Base-by-base conservation (phyloP, 2,329 filamentous ascomycete genomes). In the Aspergillus pseudoterreus region DNA sequence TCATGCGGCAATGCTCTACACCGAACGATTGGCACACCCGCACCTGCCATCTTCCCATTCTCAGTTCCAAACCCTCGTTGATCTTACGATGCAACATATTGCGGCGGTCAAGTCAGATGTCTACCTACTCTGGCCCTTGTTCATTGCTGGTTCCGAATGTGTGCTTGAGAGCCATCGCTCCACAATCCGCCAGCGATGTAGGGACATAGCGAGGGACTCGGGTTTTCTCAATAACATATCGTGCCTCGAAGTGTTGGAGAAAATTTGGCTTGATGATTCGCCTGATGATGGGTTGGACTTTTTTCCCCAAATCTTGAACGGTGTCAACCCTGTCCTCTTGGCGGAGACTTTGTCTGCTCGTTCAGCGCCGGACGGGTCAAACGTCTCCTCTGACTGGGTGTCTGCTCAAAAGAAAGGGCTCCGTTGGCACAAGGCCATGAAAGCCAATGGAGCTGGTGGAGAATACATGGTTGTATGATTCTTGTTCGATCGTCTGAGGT, bases 151-250 rank as follows among this genome's bases (percentile, higher is more conserved):
- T 17, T 91, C 89, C 19, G 92, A 96, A 74, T 95, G 90, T 63
- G 86, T 94, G 56, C 87, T 90, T 58, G 84, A 88, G 63, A 77
- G 85, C 46, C 88, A 96, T 64, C 87, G 92, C 57, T 82, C 83
- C 51, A 83, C 92, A 52, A 87, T 96, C 47, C 84, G 91, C 48
- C 80, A 83, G 58, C 86, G 91, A 61, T 95, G 90, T 72, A 80
- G 85, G 42, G 90, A 92, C 65, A 92, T 96, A 58, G 91, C 92
- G 78, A 82, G 84, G 27, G 87, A 92, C 58, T 92, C 88, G 49
- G 92, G 92, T 1, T 96, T 96, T 73, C 89, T 91, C 78, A 96
- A 96, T 73, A 96, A 96, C 67, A 80, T 95, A 38, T 87, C 88
- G 6, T 90, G 88, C 6, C 78, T 96, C 22, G 88, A 94, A 63